A percentile compares a stretch with the other conserved stretches of the same genome.
Evolutionary conservation across 1,139 yeast species (phyloP).

Genomic region (Magnusiomyces magnusii): DNA sequence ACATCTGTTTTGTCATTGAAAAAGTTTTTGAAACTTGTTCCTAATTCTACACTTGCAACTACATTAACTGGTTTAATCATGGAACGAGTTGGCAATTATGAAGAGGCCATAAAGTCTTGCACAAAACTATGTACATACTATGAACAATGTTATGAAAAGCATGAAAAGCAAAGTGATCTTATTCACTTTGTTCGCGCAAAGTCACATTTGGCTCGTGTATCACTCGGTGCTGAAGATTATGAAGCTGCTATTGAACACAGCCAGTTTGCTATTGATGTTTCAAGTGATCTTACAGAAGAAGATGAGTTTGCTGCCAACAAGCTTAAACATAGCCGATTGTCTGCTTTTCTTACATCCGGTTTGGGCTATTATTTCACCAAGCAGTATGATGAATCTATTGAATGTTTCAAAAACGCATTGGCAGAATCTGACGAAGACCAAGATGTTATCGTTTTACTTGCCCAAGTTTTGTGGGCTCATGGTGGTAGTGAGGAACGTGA

Average conservation of each 20-base stretch:
- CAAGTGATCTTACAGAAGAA: conserved; percentile 36
- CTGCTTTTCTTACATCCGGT: conserved; percentile 64
- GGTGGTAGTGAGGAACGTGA: conserved; percentile 67
- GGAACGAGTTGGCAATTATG: conserved; percentile 65
- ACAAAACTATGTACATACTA: conserved; percentile 41
- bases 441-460: conserved; percentile 60
- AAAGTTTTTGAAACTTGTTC: conserved; percentile 60
- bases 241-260: conserved; percentile 56
- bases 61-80: conserved; percentile 40
- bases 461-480: conserved; percentile 72
- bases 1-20: conserved; percentile 65
- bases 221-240: conserved; percentile 52
- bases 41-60: conserved; percentile 57
- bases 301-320: conserved; percentile 24
- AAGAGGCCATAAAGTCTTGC: conserved; percentile 45
- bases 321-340: conserved; percentile 34
- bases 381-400: conserved; percentile 57
- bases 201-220: conserved; percentile 62
- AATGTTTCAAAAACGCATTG: conserved; percentile 56
- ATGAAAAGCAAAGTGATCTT: conserved; percentile 44
- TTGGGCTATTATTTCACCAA: conserved; percentile 55
- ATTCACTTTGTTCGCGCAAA: conserved; percentile 51
- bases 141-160: conserved; percentile 52
- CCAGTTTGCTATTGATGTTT: conserved; percentile 46
- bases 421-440: conserved; percentile 48